Conservation (phyloP, 2,329 filamentous ascomycete species). For the Trichoderma endophyticum region DNA sequence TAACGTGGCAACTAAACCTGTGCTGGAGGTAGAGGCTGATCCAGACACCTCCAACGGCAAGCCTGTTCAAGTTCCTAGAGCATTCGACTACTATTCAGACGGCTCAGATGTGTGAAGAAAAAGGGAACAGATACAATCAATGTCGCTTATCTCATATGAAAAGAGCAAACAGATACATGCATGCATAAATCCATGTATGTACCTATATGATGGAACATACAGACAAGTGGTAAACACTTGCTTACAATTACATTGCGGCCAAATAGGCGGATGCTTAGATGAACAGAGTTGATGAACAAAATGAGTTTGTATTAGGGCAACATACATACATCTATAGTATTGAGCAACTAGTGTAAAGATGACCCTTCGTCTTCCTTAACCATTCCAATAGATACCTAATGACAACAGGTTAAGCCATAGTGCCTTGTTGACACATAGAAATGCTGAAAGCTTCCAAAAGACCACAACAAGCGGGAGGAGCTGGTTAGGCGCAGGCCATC, state of each 20-base stretch:
- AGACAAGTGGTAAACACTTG: not conserved
- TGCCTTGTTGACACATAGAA: constrained; percentile 18
- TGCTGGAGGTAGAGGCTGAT: constrained; percentile 25
- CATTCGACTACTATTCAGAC: constrained; percentile 38
- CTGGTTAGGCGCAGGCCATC: constrained; percentile 34
- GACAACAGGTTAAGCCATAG: constrained; percentile 4
- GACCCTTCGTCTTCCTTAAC: constrained; percentile 8
- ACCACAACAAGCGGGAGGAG: not conserved
- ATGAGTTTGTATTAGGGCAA: constrained; percentile 12
- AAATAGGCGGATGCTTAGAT: no score
- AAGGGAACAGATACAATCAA: not conserved
- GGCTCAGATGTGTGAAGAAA: not conserved
- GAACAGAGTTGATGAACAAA: not conserved
- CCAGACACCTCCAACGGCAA: constrained; percentile 28
- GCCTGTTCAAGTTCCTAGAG: constrained; percentile 28
- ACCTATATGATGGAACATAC: not conserved
- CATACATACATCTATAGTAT: constrained; percentile 19
- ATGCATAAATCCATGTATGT: not conserved
- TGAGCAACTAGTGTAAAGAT: constrained; percentile 21
- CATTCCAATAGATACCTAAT: constrained; percentile 11
- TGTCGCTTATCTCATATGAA: not conserved
- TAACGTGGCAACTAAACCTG: not conserved
- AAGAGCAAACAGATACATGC: not conserved
- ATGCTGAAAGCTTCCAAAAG: constrained; percentile 7
- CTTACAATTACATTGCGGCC: not conserved